phyloP scores from a whole-genome alignment of 176 grass and related monocot species.

The Dendrocalamus sinicus region DNA sequence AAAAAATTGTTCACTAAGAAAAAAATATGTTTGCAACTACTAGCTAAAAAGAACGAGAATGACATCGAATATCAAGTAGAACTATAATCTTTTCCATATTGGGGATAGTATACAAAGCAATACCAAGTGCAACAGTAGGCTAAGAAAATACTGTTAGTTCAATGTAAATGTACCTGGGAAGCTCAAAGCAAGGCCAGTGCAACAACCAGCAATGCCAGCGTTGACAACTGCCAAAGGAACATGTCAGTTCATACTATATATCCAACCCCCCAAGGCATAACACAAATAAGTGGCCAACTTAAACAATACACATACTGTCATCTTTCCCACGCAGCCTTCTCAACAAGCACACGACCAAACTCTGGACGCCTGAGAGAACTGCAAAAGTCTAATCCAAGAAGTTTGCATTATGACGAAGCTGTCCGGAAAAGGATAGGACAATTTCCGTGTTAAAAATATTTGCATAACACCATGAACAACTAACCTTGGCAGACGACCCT shows the following conservation, averaged over 20 bases:
- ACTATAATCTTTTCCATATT: background rate
- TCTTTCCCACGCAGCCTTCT: constrained; percentile 91
- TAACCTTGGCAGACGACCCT: constrained; percentile 91
- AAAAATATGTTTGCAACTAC: background rate
- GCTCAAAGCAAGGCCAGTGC: constrained; percentile 88
- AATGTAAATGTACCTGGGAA: constrained; percentile 77
- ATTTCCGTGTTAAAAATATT: constrained; percentile 13
- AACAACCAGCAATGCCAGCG: constrained; percentile 88
- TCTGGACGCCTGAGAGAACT: constrained; percentile 90
- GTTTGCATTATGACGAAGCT: constrained; percentile 4
- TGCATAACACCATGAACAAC: background rate
- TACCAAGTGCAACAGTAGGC: background rate
- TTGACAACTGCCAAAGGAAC: constrained; percentile 69
- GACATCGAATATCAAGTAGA: background rate
- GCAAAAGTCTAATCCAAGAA: constrained; percentile 81
- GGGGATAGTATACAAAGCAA: background rate
- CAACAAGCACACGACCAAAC: constrained; percentile 88
- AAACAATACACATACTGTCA: constrained; percentile 65
- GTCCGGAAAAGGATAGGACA: background rate
- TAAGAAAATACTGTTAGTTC: background rate
- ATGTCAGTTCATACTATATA: constrained; percentile 34
- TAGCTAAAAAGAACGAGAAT: background rate
- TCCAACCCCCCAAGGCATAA: background rate
- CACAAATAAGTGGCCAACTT: background rate
- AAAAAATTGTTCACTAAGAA: background rate